Percentiles rank a stretch among this genome's conserved stretches.
These are phyloP conservation scores for Thalassiosira mediterranea DNA, from an alignment of 352 stramenopile species.

Conservation along the genomic window DNA sequence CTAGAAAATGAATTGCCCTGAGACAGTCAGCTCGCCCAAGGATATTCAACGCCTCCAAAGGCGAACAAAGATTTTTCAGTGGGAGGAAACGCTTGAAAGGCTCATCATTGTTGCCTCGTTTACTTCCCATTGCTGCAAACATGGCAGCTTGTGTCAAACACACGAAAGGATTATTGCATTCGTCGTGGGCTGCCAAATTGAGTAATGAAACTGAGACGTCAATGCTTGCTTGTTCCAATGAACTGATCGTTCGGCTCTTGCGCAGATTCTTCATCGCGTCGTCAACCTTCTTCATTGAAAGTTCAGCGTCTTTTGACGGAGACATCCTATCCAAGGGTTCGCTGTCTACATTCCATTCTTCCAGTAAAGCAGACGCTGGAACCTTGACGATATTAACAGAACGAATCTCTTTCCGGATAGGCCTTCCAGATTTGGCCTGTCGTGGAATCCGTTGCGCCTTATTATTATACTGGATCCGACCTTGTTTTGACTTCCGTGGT, in stretches of 20 bases:
- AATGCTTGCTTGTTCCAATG: slow-evolving; percentile 66
- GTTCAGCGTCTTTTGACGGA: slow-evolving; percentile 23
- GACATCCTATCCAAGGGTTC: slow-evolving; percentile 8
- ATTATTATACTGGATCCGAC: slow-evolving; percentile 8
- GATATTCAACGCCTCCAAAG: slow-evolving; percentile 73
- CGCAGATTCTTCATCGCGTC: slow-evolving; percentile 62
- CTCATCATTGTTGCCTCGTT: slow-evolving; percentile 73
- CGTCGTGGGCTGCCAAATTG: slow-evolving; percentile 51
- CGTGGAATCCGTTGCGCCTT: background rate
- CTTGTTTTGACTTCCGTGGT: slow-evolving; percentile 41
- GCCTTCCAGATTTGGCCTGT: slow-evolving; percentile 7
- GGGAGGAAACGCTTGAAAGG: slow-evolving; percentile 70
- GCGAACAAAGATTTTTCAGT: slow-evolving; percentile 47
- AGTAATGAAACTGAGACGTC: slow-evolving; percentile 73
- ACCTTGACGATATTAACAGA: slow-evolving; percentile 43
- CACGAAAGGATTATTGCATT: slow-evolving; percentile 77
- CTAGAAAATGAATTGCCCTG: slow-evolving; percentile 74
- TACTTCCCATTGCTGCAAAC: slow-evolving; percentile 75
- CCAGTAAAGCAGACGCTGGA: slow-evolving; percentile 37
- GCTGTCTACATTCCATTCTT: slow-evolving; percentile 43
- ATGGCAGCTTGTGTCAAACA: slow-evolving; percentile 80
- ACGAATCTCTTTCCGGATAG: no score
- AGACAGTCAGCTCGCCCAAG: slow-evolving; percentile 81
- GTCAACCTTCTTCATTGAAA: slow-evolving; percentile 70
- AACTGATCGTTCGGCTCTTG: slow-evolving; percentile 64